Conservation (phyloP, 805 yeast genomes). For the Tetrapisispora namnaoensis region DNA sequence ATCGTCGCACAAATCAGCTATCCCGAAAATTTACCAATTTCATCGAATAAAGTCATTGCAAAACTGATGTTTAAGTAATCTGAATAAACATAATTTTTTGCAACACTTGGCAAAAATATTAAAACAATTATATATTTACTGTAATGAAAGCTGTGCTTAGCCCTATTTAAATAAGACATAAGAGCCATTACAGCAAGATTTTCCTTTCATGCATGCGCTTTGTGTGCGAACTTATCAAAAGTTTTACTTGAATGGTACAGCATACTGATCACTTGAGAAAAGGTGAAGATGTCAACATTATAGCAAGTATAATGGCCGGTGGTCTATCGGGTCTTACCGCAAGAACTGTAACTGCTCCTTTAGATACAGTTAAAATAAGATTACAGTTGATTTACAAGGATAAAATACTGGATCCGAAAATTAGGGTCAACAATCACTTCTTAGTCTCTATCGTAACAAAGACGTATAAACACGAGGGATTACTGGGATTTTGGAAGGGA, state of each 20-base stretch:
- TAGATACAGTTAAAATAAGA: slow-evolving; percentile 28
- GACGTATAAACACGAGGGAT: slow-evolving; percentile 55
- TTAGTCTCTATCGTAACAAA: slow-evolving; percentile 30
- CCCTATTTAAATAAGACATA: too few relatives aligned
- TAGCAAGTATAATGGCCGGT: slow-evolving; percentile 57
- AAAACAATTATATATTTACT: too few relatives aligned
- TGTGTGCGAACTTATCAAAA: not conserved
- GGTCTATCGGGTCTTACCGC: slow-evolving; percentile 57
- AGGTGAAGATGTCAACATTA: slow-evolving; percentile 43
- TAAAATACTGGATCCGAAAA: slow-evolving; percentile 2
- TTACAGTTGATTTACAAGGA: slow-evolving; percentile 16
- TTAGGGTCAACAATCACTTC: not conserved
- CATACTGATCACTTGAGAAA: slow-evolving; percentile 36
- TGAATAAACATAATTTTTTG: too few relatives aligned
- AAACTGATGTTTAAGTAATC: too few relatives aligned
- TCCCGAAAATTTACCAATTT: too few relatives aligned
- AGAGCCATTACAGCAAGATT: too few relatives aligned
- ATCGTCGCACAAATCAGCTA: too few relatives aligned
- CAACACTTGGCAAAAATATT: too few relatives aligned
- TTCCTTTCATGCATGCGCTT: too few relatives aligned
- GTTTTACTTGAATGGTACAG: not conserved
- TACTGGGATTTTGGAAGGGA: slow-evolving; percentile 86
- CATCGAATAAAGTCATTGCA: too few relatives aligned
- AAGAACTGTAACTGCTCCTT: slow-evolving; percentile 32
- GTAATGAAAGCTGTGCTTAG: too few relatives aligned